These are phyloP conservation scores for Pleurotus pulmonarius DNA, from an alignment of 768 basidiomycete species.

Conservation along the genomic window DNA sequence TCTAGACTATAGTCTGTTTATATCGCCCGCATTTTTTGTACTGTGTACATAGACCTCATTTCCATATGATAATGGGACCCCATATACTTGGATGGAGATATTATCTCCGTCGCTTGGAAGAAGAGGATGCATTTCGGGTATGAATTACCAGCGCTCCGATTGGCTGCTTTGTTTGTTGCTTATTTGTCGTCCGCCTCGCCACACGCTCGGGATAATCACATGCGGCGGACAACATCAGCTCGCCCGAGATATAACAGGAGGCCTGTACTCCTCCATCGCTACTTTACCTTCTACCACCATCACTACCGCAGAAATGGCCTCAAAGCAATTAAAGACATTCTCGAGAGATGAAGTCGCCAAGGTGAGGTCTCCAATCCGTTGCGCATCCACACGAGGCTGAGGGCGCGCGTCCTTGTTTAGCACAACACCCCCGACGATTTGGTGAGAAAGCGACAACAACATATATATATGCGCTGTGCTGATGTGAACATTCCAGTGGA, in stretches of 20 bases:
- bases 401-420: slow-evolving; percentile 28
- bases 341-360: slow-evolving; percentile 41
- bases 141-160: slow-evolving; percentile 2
- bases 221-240: background rate
- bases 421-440: slow-evolving; percentile 76
- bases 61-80: background rate
- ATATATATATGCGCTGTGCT: background rate
- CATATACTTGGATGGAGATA: background rate
- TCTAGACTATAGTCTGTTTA: slow-evolving; percentile 31
- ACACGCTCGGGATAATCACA: slow-evolving; percentile 1
- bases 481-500: slow-evolving; percentile 48
- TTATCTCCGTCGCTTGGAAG: background rate
- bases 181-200: background rate
- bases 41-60: background rate
- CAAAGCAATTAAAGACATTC: slow-evolving; percentile 32
- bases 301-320: slow-evolving; percentile 20
- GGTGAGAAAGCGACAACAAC: slow-evolving; percentile 26
- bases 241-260: slow-evolving; percentile 4
- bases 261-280: background rate
- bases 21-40: background rate
- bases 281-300: background rate
- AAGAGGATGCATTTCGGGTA: background rate
- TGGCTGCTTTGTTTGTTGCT: background rate
- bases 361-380: slow-evolving; percentile 19
- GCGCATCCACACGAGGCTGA: too few relatives aligned